Evolutionary conservation across 1,139 yeast genomes (phyloP).

Genomic region (Meyerozyma carpophila): DNA sequence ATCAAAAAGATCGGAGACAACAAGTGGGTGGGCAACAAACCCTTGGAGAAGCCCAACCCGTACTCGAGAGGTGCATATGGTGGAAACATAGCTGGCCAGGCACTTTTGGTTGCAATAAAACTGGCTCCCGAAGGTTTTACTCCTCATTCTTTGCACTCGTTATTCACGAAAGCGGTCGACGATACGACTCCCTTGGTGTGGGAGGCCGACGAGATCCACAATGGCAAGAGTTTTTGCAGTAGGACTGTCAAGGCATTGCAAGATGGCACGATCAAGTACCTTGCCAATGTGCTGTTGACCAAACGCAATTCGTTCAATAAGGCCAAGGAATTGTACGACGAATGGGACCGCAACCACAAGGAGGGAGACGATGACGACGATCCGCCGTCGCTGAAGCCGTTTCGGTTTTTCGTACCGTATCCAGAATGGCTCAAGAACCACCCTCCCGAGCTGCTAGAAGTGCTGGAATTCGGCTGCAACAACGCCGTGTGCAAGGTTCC

Average conservation of each 20-base stretch:
- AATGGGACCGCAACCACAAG: conserved; percentile 9
- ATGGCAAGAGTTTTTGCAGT: conserved; percentile 59
- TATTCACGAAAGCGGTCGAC: conserved; percentile 29
- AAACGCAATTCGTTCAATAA: conserved; percentile 23
- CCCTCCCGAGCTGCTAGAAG: conserved; percentile 8
- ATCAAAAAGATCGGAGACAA: conserved; percentile 17
- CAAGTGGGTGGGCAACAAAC: conserved; percentile 23
- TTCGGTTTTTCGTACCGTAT: conserved; percentile 33
- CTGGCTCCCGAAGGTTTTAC: conserved; percentile 25
- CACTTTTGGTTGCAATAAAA: conserved; percentile 31
- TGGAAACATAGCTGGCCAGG: conserved; percentile 38
- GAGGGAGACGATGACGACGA: conserved; percentile 24
- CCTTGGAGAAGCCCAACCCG: conserved; percentile 27
- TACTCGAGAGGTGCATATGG: conserved; percentile 37
- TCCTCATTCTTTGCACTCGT: conserved; percentile 41
- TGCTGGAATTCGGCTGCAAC: background rate
- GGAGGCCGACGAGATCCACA: conserved; percentile 22
- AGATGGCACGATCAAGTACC: conserved; percentile 43
- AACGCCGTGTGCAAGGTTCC: conserved; percentile 28
- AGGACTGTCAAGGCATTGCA: conserved; percentile 56
- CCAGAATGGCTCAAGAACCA: conserved; percentile 23
- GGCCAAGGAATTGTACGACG: conserved; percentile 20
- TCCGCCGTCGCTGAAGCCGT: conserved; percentile 24
- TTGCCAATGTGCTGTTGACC: conserved; percentile 51
- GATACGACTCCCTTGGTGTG: conserved; percentile 13